Evolutionary conservation across 2,329 filamentous ascomycete genomes (phyloP), one percentile per base, ranked within the genome.

Genomic region (Clonostachys byssicola): DNA sequence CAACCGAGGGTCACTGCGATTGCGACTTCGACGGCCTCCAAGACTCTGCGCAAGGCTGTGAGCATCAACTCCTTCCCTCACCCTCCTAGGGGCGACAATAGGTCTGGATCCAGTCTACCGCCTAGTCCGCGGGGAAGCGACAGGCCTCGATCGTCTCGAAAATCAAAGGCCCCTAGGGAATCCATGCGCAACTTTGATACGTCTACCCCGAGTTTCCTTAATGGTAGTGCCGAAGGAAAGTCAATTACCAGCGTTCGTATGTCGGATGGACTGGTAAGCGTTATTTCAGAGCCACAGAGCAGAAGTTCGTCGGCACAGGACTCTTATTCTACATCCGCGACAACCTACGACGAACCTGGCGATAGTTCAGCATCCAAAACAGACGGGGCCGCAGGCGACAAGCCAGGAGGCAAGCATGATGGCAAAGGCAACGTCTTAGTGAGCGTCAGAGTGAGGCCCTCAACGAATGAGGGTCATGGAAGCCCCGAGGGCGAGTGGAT

Each of bases 61-160:
- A 96, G 92, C 74, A 95, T 96, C 60, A 92, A 92, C 61, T 86
- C 90, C 1, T 96, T 97, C 60, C 92, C 92, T 33, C 88, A 95
- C 54, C 92, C 92, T 13, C 92, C 92, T 13, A 85, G 85, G 55
- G 81, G 83, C 43, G 77, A 78, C 46, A 75, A 69, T 46, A 76
- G 79, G 54, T 69, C 74, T 43, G 44, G 44, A 4, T 71, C 71
- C 56, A 90, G 77, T 67, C 72, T 83, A 48, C 88, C 80, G 45
- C 81, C 76, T 47, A 80, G 80, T 66, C 82, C 77, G 52, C 66
- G 85, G 42, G 75, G 78, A 16, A 71, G 67, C 49, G 80, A 79
- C 39, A 72, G 70, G 9, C 70, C 73, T 46, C 63, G 67, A 52
- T 54, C 66, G 59, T 66, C 59, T 52, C 77, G 74, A 53, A 86